Conservation (phyloP, 305 asterid genomes). For the Rubia balearica region DNA sequence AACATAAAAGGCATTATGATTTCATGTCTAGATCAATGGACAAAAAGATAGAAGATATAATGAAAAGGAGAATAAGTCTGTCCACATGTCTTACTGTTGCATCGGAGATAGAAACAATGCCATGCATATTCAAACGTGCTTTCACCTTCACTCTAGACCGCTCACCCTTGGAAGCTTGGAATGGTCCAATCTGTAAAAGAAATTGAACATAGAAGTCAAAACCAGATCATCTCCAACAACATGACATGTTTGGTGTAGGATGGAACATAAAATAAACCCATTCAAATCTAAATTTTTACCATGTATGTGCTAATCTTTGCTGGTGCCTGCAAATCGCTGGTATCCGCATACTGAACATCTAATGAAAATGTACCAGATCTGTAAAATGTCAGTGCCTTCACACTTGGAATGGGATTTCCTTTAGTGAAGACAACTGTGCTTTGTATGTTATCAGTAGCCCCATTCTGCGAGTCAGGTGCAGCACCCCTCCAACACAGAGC, state of each 20-base stretch:
- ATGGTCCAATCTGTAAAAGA: constrained; percentile 71
- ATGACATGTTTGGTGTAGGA: neutral
- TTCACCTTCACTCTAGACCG: constrained; percentile 72
- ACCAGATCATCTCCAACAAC: neutral
- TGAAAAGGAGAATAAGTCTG: neutral
- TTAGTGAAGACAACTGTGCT: constrained; percentile 80
- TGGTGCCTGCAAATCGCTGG: constrained; percentile 66
- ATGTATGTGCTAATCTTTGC: constrained; percentile 83
- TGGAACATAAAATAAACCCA: neutral
- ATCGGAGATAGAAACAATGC: constrained; percentile 75
- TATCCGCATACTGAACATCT: constrained; percentile 79
- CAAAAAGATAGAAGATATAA: neutral
- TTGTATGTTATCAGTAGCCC: constrained; percentile 57
- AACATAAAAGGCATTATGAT: constrained; percentile 1
- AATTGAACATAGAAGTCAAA: neutral
- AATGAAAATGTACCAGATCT: constrained; percentile 66
- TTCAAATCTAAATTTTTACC: constrained; percentile 35
- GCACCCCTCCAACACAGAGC: constrained; percentile 77
- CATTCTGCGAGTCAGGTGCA: constrained; percentile 56
- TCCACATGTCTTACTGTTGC: constrained; percentile 48
- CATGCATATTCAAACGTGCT: constrained; percentile 79
- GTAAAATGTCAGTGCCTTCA: constrained; percentile 88
- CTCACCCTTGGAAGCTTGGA: constrained; percentile 58
- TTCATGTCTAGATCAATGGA: neutral
- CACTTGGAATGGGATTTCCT: constrained; percentile 88